Base-by-base conservation (phyloP, 2,329 filamentous ascomycete species). In the Scedosporium minutisporum region DNA sequence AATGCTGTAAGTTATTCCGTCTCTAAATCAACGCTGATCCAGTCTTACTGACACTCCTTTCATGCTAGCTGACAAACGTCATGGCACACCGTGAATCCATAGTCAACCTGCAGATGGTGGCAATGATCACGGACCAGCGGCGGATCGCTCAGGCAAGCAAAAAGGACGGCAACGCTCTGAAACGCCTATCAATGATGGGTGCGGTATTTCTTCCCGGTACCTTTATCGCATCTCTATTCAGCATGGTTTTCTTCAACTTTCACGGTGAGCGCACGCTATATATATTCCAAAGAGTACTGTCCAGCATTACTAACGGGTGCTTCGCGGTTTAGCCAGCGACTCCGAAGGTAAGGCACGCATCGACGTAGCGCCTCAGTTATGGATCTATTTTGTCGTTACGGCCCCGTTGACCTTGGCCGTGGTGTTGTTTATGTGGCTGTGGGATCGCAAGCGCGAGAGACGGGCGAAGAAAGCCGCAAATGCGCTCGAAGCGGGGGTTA, bases 231-330 rank as follows among this genome's bases (percentile, higher is more conserved):
- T 87, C 85, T 0, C 76, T 87, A 23, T 87, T 87, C 67, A 82
- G 80, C 75, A 87, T 87, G 83, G 83, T 83, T 0, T 87, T 87
- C 70, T 87, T 87, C 74, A 80, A 87, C 72, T 87, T 86, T 66
- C 79, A 80, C 65, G 33, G 33, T 38, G 4, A 12, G 33, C 9
- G 10, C 10, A 2, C 33, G 12, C 33, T 33, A 33, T 2, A 38
- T 38, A 38, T 72, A 65, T 71, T 65, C 9, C 62, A 57, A 21
- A 4, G 14, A 7, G 4, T 51, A 51, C 46, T 9, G 18, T n/a
- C 4, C n/a, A 18, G 7, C 29, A 21, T 29, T 42, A 42, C 33
- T 23, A 27, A 38, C 23, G 5, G 16, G 3, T 12, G 4, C 9
- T 25, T 38, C 18, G 25, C 33, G 33, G 10, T 38, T 38, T 38